Evolutionary conservation across 306 rosid genomes (phyloP).

Genomic region (Glycine tomentella): DNA sequence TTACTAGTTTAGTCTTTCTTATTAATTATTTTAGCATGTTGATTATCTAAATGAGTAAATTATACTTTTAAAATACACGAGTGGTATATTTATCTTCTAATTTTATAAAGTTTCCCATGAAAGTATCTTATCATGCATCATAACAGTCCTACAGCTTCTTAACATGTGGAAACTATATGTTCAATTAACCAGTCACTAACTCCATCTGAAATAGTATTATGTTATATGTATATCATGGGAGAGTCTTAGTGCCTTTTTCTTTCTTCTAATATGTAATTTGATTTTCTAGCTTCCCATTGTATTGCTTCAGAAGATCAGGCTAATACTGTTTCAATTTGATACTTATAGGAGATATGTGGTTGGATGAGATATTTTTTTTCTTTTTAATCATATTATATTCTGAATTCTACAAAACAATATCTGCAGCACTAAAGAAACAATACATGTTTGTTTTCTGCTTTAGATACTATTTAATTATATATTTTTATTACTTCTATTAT

Average conservation of each 20-base stretch:
- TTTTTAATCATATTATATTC: not conserved
- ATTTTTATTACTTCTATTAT: not conserved
- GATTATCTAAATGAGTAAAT: not conserved
- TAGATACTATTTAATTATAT: not conserved
- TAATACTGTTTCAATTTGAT: not conserved
- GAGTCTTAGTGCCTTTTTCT: not conserved
- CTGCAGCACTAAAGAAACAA: not conserved
- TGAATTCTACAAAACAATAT: not conserved
- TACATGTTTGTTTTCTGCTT: not conserved
- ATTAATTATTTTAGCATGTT: not conserved
- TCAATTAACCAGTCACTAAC: not conserved
- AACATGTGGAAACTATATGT: not conserved
- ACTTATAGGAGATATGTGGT: not conserved
- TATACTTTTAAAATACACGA: not conserved
- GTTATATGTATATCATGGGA: not conserved
- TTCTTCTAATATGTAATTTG: not conserved
- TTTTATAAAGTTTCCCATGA: not conserved
- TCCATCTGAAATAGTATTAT: not conserved
- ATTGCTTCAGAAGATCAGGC: not conserved
- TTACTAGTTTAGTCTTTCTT: not conserved
- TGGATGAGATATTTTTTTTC: not conserved
- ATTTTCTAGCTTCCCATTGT: not conserved
- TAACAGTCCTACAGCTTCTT: not conserved
- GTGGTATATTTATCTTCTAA: not conserved
- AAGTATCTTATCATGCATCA: not conserved